phyloP scores from a whole-genome alignment of 2,329 filamentous ascomycete genomes.

The Chaetomiaceae sp. region DNA sequence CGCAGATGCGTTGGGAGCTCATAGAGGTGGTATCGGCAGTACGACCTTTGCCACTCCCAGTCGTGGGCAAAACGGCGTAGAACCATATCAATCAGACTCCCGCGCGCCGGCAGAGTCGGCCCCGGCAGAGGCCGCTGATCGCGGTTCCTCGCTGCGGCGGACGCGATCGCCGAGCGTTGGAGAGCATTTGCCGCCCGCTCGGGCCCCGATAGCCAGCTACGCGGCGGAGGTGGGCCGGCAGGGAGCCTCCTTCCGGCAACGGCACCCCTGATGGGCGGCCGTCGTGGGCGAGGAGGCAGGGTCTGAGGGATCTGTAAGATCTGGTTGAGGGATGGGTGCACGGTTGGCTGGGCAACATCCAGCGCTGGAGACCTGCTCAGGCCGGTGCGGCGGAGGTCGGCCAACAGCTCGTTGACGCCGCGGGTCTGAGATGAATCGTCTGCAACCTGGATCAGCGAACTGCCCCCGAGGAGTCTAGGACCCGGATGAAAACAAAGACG shows the following conservation, averaged over 20 bases:
- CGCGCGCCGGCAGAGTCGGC: slow-evolving; percentile 38
- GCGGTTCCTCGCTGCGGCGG: not conserved
- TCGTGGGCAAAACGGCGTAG: slow-evolving; percentile 48
- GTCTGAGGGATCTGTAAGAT: slow-evolving; percentile 58
- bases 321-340: slow-evolving; percentile 55
- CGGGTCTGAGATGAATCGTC: slow-evolving; percentile 29
- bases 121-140: slow-evolving; percentile 39
- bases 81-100: slow-evolving; percentile 49
- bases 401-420: slow-evolving; percentile 58
- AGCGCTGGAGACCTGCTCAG: slow-evolving; percentile 23
- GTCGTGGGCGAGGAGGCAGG: slow-evolving; percentile 47
- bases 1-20: slow-evolving; percentile 51
- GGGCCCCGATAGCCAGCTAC: slow-evolving; percentile 48
- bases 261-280: slow-evolving; percentile 41
- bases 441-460: slow-evolving; percentile 2
- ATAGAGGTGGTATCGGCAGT: slow-evolving; percentile 54
- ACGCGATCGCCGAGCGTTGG: slow-evolving; percentile 7
- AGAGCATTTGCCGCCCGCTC: slow-evolving; percentile 23
- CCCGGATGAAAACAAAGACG: not conserved
- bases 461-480: not conserved
- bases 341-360: slow-evolving; percentile 40
- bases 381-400: slow-evolving; percentile 49
- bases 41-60: slow-evolving; percentile 53
- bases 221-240: slow-evolving; percentile 55
- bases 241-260: slow-evolving; percentile 48